A percentile compares a stretch with the other conserved stretches of the same genome.
These are phyloP conservation scores for Firmiana major DNA, from an alignment of 345 rosid genomes.

Conservation along the genomic window DNA sequence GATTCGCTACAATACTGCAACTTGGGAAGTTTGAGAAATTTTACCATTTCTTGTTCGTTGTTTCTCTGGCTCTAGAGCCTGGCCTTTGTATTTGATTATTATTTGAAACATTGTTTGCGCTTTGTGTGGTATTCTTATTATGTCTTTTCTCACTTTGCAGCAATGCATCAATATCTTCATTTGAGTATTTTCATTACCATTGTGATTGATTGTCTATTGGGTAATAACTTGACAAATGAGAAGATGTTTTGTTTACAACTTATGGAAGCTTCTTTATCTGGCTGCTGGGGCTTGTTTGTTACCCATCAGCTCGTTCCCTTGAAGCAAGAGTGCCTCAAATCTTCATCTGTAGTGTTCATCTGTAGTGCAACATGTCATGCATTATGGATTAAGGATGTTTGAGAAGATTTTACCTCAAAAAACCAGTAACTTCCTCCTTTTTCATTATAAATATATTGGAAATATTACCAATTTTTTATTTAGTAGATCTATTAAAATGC, in stretches of 20 bases:
- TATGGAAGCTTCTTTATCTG: constrained; percentile 14
- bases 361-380: neutral
- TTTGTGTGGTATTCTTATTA: neutral
- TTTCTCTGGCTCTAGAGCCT: neutral
- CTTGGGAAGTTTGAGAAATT: neutral
- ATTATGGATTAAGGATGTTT: constrained; percentile 2
- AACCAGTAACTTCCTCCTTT: neutral
- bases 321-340: neutral
- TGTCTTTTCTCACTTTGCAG: neutral
- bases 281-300: constrained; percentile 4
- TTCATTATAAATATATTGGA: neutral
- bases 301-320: neutral
- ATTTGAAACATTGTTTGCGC: too few relatives aligned
- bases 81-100: neutral
- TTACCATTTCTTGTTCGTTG: neutral
- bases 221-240: neutral
- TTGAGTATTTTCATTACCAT: neutral
- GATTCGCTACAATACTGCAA: neutral
- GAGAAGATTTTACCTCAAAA: constrained; percentile 16
- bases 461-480: neutral
- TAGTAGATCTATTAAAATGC: neutral
- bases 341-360: neutral
- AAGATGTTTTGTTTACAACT: neutral
- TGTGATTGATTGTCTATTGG: neutral
- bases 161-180: neutral